phyloP scores from a whole-genome alignment of 108 stramenopile genomes.

The Pseudonitzschia multiseries region DNA sequence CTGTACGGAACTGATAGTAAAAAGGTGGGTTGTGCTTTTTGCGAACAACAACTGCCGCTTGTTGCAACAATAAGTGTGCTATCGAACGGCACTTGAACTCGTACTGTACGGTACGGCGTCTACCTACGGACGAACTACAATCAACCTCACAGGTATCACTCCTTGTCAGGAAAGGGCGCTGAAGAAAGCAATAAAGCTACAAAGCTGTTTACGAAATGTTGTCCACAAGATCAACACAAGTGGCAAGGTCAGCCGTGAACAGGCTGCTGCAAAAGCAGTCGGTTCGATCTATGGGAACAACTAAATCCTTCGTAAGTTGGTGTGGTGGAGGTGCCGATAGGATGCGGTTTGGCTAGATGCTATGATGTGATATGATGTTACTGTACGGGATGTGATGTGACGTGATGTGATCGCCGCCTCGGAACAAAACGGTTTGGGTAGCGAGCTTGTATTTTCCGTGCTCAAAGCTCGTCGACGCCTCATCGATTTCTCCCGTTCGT shows the following conservation, averaged over 20 bases:
- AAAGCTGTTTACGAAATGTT: not conserved
- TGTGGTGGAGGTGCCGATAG: not conserved
- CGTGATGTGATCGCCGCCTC: not conserved
- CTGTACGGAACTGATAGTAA: no score
- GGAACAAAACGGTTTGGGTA: not conserved
- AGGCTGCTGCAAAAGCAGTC: constrained; percentile 28
- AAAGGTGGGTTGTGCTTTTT: no score
- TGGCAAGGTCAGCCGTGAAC: constrained; percentile 9
- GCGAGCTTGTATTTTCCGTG: not conserved
- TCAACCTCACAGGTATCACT: not conserved
- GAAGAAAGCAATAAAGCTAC: not conserved
- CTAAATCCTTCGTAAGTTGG: constrained; percentile 51
- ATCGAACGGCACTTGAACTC: no score
- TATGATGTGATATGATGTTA: no score
- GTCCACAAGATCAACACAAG: constrained; percentile 3
- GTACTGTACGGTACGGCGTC: no score
- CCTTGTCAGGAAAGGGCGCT: not conserved
- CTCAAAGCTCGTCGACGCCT: not conserved
- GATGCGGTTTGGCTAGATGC: not conserved
- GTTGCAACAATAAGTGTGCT: no score
- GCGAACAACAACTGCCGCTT: no score
- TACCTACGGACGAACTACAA: no score
- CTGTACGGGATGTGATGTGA: not conserved
- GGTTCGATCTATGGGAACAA: constrained; percentile 35
- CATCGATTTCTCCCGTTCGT: not conserved